Percentiles rank a stretch among this genome's conserved stretches.
Evolutionary conservation across 495 filamentous ascomycete genomes (phyloP).

Genomic region (Penicillium turbatum): DNA sequence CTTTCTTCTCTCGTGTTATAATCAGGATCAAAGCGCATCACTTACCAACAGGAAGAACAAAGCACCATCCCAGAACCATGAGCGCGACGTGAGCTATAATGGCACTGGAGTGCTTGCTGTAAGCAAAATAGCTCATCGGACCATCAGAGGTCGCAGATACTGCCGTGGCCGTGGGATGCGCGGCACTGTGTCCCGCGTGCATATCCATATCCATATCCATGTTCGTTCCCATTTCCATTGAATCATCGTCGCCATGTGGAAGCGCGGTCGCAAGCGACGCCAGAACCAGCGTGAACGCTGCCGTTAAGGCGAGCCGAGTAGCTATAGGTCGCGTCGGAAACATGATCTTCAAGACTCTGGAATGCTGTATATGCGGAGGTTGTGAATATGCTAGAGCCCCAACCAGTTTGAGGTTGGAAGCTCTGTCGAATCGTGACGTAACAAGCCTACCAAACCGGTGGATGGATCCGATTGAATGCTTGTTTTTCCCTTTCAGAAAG

Average conservation of each 20-base stretch:
- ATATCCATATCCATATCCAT: constrained; percentile 42
- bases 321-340: constrained; percentile 24
- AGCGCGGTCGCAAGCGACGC: constrained; percentile 33
- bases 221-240: constrained; percentile 35
- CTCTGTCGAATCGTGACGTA: constrained; percentile 32
- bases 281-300: constrained; percentile 20
- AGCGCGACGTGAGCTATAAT: constrained; percentile 76
- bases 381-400: constrained; percentile 9
- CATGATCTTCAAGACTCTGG: not conserved
- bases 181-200: not conserved
- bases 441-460: constrained; percentile 12
- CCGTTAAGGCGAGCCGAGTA: constrained; percentile 30
- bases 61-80: constrained; percentile 78
- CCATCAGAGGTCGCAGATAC: constrained; percentile 9
- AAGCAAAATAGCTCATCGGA: constrained; percentile 69
- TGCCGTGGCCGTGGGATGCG: constrained; percentile 32
- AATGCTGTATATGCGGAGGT: not conserved
- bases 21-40: not conserved
- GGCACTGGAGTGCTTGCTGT: constrained; percentile 57
- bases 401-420: constrained; percentile 14
- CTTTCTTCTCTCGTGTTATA: not conserved
- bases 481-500: not conserved
- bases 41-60: constrained; percentile 78
- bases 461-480: not conserved
- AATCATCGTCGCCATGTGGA: constrained; percentile 37